Percentiles rank a stretch among this genome's conserved stretches.
phyloP scores from a whole-genome alignment of 139 green algal genomes.

The Chlorella sp. region DNA sequence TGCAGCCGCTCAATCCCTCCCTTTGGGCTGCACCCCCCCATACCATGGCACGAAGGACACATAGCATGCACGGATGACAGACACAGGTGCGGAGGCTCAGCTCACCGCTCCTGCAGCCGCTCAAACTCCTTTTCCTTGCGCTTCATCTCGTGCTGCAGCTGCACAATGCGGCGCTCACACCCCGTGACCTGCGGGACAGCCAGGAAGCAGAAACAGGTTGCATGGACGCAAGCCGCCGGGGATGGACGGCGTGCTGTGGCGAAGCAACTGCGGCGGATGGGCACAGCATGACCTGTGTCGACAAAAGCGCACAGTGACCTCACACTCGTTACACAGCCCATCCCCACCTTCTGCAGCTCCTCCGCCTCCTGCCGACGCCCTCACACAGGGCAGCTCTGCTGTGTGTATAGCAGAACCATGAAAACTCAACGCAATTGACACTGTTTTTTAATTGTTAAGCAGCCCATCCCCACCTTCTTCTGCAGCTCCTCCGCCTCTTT shows the following conservation, averaged over 20 bases:
- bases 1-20: neutral
- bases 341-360: too few species aligned
- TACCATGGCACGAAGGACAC: neutral
- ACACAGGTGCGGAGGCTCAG: neutral
- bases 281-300: too few species aligned
- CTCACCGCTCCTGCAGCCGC: conserved; percentile 58
- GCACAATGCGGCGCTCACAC: conserved; percentile 47
- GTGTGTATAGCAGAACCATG: too few species aligned
- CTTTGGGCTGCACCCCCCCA: neutral
- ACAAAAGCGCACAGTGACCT: too few species aligned
- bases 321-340: too few species aligned
- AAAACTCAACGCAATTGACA: neutral
- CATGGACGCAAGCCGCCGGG: neutral
- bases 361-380: too few species aligned
- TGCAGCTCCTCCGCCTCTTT: conserved; percentile 47
- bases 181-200: conserved; percentile 1
- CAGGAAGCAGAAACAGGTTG: neutral
- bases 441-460: neutral
- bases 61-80: too few species aligned
- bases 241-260: too few species aligned
- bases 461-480: conserved; percentile 30
- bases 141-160: conserved; percentile 67
- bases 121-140: conserved; percentile 66
- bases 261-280: neutral
- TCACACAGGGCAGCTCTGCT: too few species aligned